Evolutionary conservation across 2,329 filamentous ascomycete genomes (phyloP).

Genomic region (Verticillium klebahnii): DNA sequence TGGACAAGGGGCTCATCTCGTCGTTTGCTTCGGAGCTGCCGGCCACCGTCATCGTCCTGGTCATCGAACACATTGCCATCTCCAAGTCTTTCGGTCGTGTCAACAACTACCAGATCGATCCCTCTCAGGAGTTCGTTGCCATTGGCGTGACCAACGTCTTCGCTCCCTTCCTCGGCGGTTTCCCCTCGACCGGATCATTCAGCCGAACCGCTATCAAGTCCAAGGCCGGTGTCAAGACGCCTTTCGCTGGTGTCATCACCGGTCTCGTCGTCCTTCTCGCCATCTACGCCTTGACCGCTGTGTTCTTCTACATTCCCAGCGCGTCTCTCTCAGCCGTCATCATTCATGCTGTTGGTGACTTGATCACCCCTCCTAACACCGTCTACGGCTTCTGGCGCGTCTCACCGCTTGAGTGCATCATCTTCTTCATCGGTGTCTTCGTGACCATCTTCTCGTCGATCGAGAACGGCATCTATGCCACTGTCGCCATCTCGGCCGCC

Average conservation of each 20-base stretch:
- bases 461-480: constrained; percentile 88
- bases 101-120: constrained; percentile 94
- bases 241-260: constrained; percentile 85
- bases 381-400: constrained; percentile 95
- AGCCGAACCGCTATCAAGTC: constrained; percentile 95
- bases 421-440: constrained; percentile 90
- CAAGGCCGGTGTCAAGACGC: constrained; percentile 90
- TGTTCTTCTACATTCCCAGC: constrained; percentile 92
- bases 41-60: constrained; percentile 83
- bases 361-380: constrained; percentile 86
- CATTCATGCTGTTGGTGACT: constrained; percentile 89
- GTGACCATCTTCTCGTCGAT: constrained; percentile 86
- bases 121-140: constrained; percentile 92
- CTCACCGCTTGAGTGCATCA: constrained; percentile 81
- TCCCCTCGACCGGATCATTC: constrained; percentile 92
- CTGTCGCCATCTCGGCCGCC: constrained; percentile 70
- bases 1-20: constrained; percentile 63
- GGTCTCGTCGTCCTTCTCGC: constrained; percentile 81
- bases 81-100: constrained; percentile 94
- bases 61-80: constrained; percentile 96
- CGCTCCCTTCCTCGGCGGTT: constrained; percentile 86
- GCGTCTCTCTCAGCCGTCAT: constrained; percentile 82
- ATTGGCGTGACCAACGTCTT: constrained; percentile 89
- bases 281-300: constrained; percentile 79
- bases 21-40: constrained; percentile 71